Conservation (phyloP, 169 alveolate species). For the Plasmodium chabaudi region DNA sequence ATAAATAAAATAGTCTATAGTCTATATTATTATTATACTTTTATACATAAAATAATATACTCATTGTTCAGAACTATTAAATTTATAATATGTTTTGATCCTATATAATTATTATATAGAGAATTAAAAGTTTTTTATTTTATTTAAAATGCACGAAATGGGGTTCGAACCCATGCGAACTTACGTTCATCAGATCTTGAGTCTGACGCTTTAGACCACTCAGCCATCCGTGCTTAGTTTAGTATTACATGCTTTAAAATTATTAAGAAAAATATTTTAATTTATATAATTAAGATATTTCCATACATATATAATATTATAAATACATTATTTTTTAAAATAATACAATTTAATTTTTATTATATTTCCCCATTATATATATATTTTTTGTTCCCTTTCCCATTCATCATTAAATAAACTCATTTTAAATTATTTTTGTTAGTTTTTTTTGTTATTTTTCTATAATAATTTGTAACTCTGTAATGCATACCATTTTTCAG, state of each 20-base stretch:
- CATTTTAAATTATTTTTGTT: too few relatives aligned
- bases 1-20: not conserved
- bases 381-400: too few relatives aligned
- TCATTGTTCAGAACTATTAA: not conserved
- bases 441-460: too few relatives aligned
- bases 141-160: conserved; percentile 79
- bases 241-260: not conserved
- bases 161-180: conserved; percentile 89
- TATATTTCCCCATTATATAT: too few relatives aligned
- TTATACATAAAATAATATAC: not conserved
- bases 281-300: too few relatives aligned
- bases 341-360: too few relatives aligned
- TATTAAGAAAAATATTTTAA: too few relatives aligned
- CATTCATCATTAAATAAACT: too few relatives aligned
- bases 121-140: not conserved
- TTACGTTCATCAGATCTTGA: conserved; percentile 88
- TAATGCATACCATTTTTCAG: too few relatives aligned
- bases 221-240: conserved; percentile 84
- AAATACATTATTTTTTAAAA: too few relatives aligned
- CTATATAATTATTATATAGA: not conserved
- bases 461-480: too few relatives aligned
- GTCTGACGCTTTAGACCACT: conserved; percentile 89
- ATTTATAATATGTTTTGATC: not conserved
- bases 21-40: not conserved
- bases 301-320: too few relatives aligned